These are phyloP conservation scores for Crucibulum laeve DNA, from an alignment of 768 basidiomycete species.

Conservation along the genomic window DNA sequence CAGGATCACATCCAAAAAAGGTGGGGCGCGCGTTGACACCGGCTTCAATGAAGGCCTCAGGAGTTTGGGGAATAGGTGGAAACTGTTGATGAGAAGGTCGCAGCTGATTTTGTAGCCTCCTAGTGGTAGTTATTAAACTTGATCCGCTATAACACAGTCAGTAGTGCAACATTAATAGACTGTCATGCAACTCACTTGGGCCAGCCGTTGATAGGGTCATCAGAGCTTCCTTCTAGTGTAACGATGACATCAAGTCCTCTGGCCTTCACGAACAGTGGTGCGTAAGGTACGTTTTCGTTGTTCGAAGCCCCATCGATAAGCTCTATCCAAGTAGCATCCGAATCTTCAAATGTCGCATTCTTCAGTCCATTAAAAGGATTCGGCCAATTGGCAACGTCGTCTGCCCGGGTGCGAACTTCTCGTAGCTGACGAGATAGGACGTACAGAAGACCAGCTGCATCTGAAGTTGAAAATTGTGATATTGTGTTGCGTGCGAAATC, in stretches of 20 bases:
- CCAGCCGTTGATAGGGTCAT: slow-evolving; percentile 51
- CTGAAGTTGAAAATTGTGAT: slow-evolving; percentile 27
- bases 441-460: slow-evolving; percentile 38
- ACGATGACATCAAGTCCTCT: slow-evolving; percentile 73
- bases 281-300: slow-evolving; percentile 65
- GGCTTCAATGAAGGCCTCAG: slow-evolving; percentile 47
- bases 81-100: slow-evolving; percentile 53
- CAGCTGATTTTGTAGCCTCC: slow-evolving; percentile 39
- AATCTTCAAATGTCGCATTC: slow-evolving; percentile 45
- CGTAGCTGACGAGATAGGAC: slow-evolving; percentile 43
- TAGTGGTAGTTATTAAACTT: slow-evolving; percentile 37
- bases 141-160: slow-evolving; percentile 40
- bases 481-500: slow-evolving; percentile 41
- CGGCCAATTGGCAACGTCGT: slow-evolving; percentile 70
- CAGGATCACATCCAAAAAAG: slow-evolving; percentile 76
- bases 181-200: slow-evolving; percentile 48
- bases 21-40: slow-evolving; percentile 67
- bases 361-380: slow-evolving; percentile 55
- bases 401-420: slow-evolving; percentile 44
- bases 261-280: slow-evolving; percentile 64
- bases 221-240: slow-evolving; percentile 64
- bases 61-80: slow-evolving; percentile 55
- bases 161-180: not conserved
- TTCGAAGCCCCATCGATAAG: slow-evolving; percentile 74
- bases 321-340: slow-evolving; percentile 46